Conservation (phyloP, 2,329 filamentous ascomycete species). For the Botrytis medusae region DNA sequence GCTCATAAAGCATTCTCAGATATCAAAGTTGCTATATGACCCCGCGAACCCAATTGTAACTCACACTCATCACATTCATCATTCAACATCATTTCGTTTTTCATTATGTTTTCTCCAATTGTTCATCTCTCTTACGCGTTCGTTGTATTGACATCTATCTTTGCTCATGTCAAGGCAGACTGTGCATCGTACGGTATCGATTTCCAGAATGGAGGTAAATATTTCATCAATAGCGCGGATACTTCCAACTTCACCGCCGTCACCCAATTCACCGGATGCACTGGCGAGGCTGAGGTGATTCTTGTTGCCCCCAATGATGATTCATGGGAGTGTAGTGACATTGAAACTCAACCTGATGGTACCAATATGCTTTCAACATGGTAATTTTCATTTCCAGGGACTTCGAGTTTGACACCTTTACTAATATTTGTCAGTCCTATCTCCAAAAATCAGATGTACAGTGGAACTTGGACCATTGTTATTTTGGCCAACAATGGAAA, state of each 20-base stretch:
- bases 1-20: background rate
- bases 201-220: slow-evolving; percentile 19
- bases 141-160: slow-evolving; percentile 14
- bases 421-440: slow-evolving; percentile 3
- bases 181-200: slow-evolving; percentile 21
- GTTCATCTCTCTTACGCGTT: slow-evolving; percentile 8
- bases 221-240: slow-evolving; percentile 19
- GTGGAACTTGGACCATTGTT: slow-evolving; percentile 18
- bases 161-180: slow-evolving; percentile 15
- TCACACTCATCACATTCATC: background rate
- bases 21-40: slow-evolving; percentile 12
- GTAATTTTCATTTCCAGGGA: background rate
- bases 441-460: slow-evolving; percentile 18
- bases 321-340: slow-evolving; percentile 19
- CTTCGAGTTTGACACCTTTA: background rate
- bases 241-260: slow-evolving; percentile 18
- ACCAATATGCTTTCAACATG: slow-evolving; percentile 18
- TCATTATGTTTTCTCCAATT: slow-evolving; percentile 20
- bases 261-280: slow-evolving; percentile 17
- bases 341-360: slow-evolving; percentile 9
- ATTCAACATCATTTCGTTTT: slow-evolving; percentile 7
- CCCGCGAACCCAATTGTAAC: background rate
- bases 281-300: slow-evolving; percentile 18
- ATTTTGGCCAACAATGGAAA: slow-evolving; percentile 19
- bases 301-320: slow-evolving; percentile 17